phyloP scores from a whole-genome alignment of 306 rosid species.

The Vigna hirtella region DNA sequence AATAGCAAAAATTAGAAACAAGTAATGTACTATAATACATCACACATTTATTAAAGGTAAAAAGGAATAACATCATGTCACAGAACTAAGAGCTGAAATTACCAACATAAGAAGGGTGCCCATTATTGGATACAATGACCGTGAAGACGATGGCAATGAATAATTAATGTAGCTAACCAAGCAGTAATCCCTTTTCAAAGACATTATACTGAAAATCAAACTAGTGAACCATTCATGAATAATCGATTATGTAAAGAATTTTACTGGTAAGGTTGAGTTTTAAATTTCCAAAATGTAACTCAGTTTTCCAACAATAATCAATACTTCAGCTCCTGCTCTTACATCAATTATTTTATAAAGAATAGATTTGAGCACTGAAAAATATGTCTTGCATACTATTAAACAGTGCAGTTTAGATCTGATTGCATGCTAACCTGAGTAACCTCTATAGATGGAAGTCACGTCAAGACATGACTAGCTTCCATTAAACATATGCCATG shows the following conservation, averaged over 20 bases:
- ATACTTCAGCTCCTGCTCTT: slow-evolving; percentile 28
- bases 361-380: slow-evolving; percentile 3
- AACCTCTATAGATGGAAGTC: slow-evolving; percentile 29
- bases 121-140: slow-evolving; percentile 36
- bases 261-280: slow-evolving; percentile 34
- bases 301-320: slow-evolving; percentile 32
- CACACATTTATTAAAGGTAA: slow-evolving; percentile 29
- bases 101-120: slow-evolving; percentile 33
- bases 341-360: slow-evolving; percentile 37
- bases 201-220: slow-evolving; percentile 28
- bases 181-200: slow-evolving; percentile 37
- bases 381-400: slow-evolving; percentile 28
- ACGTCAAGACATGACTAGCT: slow-evolving; percentile 31
- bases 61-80: slow-evolving; percentile 17
- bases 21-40: neutral
- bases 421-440: slow-evolving; percentile 18
- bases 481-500: slow-evolving; percentile 19
- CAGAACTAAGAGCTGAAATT: slow-evolving; percentile 37
- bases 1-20: slow-evolving; percentile 6
- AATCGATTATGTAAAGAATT: slow-evolving; percentile 32
- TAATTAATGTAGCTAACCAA: slow-evolving; percentile 41
- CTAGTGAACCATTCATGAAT: slow-evolving; percentile 4
- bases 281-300: slow-evolving; percentile 31
- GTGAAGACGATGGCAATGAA: slow-evolving; percentile 23
- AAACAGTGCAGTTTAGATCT: slow-evolving; percentile 10